Evolutionary conservation across 371 early-diverging fungal species (phyloP).

Genomic region (Fennellomyces sp.): DNA sequence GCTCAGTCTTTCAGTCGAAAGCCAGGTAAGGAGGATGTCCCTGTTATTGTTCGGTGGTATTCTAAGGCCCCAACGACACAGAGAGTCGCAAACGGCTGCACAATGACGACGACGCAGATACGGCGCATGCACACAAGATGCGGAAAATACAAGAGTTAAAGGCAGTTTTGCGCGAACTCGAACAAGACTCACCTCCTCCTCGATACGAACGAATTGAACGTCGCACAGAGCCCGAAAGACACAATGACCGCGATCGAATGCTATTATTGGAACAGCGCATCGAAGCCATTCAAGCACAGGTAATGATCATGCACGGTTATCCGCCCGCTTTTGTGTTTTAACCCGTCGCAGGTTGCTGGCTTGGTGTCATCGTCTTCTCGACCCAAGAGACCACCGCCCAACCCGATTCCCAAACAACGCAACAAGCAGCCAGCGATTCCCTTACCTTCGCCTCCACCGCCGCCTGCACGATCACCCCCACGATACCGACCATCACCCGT

Average conservation of each 20-base stretch:
- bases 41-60: too few species aligned
- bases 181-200: background rate
- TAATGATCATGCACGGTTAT: too few species aligned
- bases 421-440: background rate
- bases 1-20: too few species aligned
- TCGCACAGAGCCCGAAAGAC: too few species aligned
- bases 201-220: too few species aligned
- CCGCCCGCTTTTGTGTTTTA: too few species aligned
- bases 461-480: background rate
- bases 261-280: slow-evolving; percentile 8
- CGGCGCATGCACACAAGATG: background rate
- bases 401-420: too few species aligned
- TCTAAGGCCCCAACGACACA: too few species aligned
- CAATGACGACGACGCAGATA: background rate
- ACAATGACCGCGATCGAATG: background rate
- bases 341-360: too few species aligned
- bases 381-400: too few species aligned
- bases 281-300: slow-evolving; percentile 12
- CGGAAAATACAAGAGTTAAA: background rate
- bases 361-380: too few species aligned
- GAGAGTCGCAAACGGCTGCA: background rate
- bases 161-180: background rate
- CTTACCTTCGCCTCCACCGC: background rate
- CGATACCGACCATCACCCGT: background rate
- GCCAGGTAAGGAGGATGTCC: too few species aligned